phyloP scores from a whole-genome alignment of 2,329 filamentous ascomycete genomes.

The Talaromyces albobiverticillius region DNA sequence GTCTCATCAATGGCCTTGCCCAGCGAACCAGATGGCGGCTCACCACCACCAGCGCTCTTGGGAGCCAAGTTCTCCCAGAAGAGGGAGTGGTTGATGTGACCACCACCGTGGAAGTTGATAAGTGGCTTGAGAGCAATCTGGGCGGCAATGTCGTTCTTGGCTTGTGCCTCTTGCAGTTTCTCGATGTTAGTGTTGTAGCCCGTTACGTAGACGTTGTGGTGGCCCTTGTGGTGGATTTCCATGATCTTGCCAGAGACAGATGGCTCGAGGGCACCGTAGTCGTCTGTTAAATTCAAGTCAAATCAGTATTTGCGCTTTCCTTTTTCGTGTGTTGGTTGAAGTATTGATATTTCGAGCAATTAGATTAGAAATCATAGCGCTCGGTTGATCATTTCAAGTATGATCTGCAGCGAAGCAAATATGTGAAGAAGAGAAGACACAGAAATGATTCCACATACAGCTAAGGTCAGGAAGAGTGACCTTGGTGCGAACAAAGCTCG shows the following conservation, averaged over 20 bases:
- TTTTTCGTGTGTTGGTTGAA: not conserved
- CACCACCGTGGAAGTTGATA: conserved; percentile 65
- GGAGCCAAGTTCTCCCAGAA: conserved; percentile 69
- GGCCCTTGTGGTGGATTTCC: conserved; percentile 92
- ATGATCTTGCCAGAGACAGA: conserved; percentile 86
- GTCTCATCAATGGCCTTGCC: conserved; percentile 57
- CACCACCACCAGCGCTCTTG: conserved; percentile 60
- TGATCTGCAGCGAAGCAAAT: not conserved
- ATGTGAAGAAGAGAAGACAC: not conserved
- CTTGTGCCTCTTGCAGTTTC: conserved; percentile 61
- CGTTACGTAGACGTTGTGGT: conserved; percentile 92
- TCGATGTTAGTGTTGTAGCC: conserved; percentile 78
- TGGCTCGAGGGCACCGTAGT: conserved; percentile 91
- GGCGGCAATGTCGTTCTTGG: conserved; percentile 52
- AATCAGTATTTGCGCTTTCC: not conserved
- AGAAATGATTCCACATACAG: conserved; percentile 57
- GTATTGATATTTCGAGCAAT: not conserved
- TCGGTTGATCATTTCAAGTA: not conserved
- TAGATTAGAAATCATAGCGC: not conserved
- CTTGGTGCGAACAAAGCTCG: conserved; percentile 79
- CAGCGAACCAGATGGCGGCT: conserved; percentile 58
- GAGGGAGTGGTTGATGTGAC: conserved; percentile 62
- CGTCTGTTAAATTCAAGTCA: conserved; percentile 66
- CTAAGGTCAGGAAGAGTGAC: conserved; percentile 87
- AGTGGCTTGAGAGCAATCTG: conserved; percentile 59